These are phyloP conservation scores for Chlorociboria aeruginascens DNA, from an alignment of 495 filamentous ascomycete genomes.

Conservation along the genomic window DNA sequence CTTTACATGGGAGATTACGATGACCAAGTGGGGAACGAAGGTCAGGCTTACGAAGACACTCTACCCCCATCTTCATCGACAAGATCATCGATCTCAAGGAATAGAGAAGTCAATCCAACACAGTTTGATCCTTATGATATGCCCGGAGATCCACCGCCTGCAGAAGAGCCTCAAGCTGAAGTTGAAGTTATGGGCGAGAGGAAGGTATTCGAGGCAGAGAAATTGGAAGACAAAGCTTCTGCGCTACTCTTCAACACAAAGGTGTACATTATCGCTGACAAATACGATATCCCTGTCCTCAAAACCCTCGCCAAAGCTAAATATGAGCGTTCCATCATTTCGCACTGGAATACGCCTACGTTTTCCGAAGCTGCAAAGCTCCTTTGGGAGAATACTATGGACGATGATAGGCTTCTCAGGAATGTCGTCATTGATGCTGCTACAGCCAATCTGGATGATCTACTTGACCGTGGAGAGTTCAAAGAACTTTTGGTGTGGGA, in stretches of 20 bases:
- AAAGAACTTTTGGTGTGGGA: neutral
- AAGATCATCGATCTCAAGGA: too few relatives aligned
- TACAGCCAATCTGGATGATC: neutral
- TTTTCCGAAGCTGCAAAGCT: neutral
- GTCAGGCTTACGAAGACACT: too few relatives aligned
- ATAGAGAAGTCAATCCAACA: too few relatives aligned
- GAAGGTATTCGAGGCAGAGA: too few relatives aligned
- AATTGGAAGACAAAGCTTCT: too few relatives aligned
- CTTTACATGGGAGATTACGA: slow-evolving; percentile 21
- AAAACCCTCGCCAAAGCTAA: neutral
- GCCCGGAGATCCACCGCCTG: too few relatives aligned
- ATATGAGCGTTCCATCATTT: neutral
- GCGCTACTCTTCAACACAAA: slow-evolving; percentile 3
- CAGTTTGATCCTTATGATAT: too few relatives aligned
- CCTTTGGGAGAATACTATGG: neutral
- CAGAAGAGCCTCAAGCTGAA: too few relatives aligned
- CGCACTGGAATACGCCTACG: neutral
- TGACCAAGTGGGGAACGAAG: neutral
- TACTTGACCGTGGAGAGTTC: slow-evolving; percentile 4
- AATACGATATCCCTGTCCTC: slow-evolving; percentile 3
- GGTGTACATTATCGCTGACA: slow-evolving; percentile 4
- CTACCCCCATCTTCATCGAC: too few relatives aligned
- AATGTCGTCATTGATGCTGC: slow-evolving; percentile 1
- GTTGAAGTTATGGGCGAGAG: too few relatives aligned
- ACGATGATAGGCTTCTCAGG: neutral